Conservation (phyloP, 1,139 yeast genomes). For the Hemisphaericaspora subhashii region DNA sequence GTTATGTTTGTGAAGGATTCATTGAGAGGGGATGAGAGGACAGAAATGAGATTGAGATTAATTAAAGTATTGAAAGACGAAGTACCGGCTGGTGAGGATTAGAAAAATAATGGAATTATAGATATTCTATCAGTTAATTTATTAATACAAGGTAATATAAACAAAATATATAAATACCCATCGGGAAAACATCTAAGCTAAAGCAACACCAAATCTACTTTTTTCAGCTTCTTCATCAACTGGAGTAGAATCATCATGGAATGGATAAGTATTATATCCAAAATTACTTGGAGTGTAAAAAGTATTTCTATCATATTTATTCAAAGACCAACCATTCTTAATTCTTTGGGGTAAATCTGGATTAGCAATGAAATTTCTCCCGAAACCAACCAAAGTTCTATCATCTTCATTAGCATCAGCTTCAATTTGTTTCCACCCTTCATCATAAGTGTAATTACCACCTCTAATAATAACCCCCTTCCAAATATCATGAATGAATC, state of each 20-base stretch:
- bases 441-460: conserved; percentile 39
- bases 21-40: conserved; percentile 77
- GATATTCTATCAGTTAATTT: not conserved
- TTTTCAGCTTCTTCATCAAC: conserved; percentile 18
- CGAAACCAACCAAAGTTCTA: conserved; percentile 45
- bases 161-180: not conserved
- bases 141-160: not conserved
- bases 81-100: conserved; percentile 96
- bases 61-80: conserved; percentile 82
- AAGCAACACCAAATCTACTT: conserved; percentile 10
- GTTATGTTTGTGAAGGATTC: conserved; percentile 77
- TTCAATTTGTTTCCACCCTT: conserved; percentile 17
- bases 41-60: conserved; percentile 76
- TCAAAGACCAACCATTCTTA: conserved; percentile 40
- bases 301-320: conserved; percentile 24
- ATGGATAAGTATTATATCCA: conserved; percentile 27
- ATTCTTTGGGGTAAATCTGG: conserved; percentile 54
- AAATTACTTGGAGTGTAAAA: conserved; percentile 23
- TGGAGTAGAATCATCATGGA: conserved; percentile 10
- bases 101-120: conserved; percentile 11
- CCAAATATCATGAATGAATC: conserved; percentile 45
- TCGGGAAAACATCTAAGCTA: conserved; percentile 6
- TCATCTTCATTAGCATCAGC: conserved; percentile 30
- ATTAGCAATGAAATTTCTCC: conserved; percentile 50
- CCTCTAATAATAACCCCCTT: conserved; percentile 48